A percentile compares a stretch with the other conserved stretches of the same genome.
Evolutionary conservation across 768 basidiomycete species (phyloP).

Genomic region (Mycena filopes): DNA sequence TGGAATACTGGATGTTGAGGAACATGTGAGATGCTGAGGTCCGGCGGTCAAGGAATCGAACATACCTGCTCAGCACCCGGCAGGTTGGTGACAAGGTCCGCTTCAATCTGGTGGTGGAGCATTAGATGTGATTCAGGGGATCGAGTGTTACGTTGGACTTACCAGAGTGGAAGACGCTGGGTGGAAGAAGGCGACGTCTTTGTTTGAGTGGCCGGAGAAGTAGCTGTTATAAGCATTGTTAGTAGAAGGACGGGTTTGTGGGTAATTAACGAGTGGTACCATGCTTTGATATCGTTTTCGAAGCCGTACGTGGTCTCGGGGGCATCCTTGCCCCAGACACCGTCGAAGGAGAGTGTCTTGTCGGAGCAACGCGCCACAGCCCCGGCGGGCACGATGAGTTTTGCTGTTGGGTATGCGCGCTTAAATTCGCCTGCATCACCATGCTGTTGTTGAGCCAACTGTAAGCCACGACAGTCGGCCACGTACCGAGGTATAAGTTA

Average conservation of each 20-base stretch:
- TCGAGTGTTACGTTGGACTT: neutral
- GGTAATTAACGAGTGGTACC: too few relatives aligned
- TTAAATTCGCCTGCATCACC: constrained; percentile 63
- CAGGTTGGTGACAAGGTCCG: constrained; percentile 86
- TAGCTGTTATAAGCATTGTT: constrained; percentile 56
- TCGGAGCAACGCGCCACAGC: constrained; percentile 60
- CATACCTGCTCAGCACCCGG: constrained; percentile 79
- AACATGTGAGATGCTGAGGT: too few relatives aligned
- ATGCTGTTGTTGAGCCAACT: too few relatives aligned
- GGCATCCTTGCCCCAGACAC: constrained; percentile 72
- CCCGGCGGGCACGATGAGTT: constrained; percentile 75
- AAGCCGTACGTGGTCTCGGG: constrained; percentile 78
- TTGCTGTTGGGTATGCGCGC: constrained; percentile 73
- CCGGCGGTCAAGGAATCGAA: neutral
- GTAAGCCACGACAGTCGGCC: constrained; percentile 17
- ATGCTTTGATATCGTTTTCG: constrained; percentile 62
- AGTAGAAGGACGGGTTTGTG: too few relatives aligned
- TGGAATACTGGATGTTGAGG: too few relatives aligned
- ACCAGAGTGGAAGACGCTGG: constrained; percentile 68
- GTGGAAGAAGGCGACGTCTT: constrained; percentile 89
- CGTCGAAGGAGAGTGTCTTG: constrained; percentile 67
- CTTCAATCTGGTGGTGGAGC: constrained; percentile 60
- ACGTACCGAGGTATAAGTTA: constrained; percentile 66
- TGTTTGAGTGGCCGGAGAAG: constrained; percentile 76
- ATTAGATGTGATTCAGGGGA: too few relatives aligned